Conservation (phyloP, 2,329 filamentous ascomycete genomes). For the Davidsoniella neocaledoniae region DNA sequence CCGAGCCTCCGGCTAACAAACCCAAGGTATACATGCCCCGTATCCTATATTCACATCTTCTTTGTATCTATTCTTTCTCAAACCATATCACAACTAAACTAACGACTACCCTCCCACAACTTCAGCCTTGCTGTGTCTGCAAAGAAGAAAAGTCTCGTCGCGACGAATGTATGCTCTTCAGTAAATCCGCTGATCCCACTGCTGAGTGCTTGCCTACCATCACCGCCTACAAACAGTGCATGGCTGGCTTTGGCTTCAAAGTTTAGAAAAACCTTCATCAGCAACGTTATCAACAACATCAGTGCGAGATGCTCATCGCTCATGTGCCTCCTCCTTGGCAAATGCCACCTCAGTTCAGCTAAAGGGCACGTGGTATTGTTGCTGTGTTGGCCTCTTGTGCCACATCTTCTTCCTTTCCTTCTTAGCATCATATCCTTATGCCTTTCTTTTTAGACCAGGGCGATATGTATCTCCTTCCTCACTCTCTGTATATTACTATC, state of each 20-base stretch:
- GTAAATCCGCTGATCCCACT: slow-evolving; percentile 63
- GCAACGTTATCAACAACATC: too few relatives aligned
- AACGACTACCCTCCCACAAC: background rate
- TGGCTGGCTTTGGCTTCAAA: slow-evolving; percentile 86
- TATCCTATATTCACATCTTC: background rate
- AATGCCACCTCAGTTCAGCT: too few relatives aligned
- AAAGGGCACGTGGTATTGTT: too few relatives aligned
- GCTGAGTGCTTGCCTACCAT: slow-evolving; percentile 71
- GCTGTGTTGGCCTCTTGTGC: too few relatives aligned
- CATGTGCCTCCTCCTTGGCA: too few relatives aligned
- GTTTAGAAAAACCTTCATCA: slow-evolving; percentile 21
- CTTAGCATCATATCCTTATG: too few relatives aligned
- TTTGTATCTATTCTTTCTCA: background rate
- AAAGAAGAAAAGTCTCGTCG: slow-evolving; percentile 82
- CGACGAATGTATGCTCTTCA: slow-evolving; percentile 99
- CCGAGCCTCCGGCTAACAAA: slow-evolving; percentile 9
- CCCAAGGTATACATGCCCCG: slow-evolving; percentile 11
- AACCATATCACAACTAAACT: too few relatives aligned
- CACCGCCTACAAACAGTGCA: slow-evolving; percentile 75
- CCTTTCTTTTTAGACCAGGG: too few relatives aligned
- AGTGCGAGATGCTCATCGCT: too few relatives aligned
- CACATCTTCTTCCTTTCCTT: too few relatives aligned
- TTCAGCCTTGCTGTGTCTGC: slow-evolving; percentile 94
- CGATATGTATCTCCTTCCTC: too few relatives aligned
- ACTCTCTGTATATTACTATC: too few relatives aligned